Conservation (phyloP, 148 eudicot genomes). For the Silene latifolia region DNA sequence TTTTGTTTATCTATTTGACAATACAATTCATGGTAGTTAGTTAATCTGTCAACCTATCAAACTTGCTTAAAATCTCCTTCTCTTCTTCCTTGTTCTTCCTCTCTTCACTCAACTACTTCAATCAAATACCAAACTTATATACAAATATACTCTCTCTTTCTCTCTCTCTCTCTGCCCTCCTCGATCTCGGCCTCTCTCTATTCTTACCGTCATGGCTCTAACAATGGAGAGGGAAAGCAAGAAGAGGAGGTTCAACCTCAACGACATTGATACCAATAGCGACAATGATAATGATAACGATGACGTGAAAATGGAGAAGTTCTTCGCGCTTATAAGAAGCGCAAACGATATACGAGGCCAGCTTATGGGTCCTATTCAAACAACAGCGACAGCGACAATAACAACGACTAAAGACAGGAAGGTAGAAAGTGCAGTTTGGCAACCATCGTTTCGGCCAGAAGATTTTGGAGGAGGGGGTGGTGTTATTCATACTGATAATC, state of each 20-base stretch:
- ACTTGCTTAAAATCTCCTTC: neutral
- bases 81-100: neutral
- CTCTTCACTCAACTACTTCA: neutral
- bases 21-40: neutral
- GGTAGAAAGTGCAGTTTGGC: neutral
- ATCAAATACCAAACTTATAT: no score
- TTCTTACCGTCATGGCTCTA: conserved; percentile 4
- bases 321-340: conserved; percentile 25
- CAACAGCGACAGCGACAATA: neutral
- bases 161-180: neutral
- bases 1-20: neutral
- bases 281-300: conserved; percentile 7
- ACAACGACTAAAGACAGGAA: neutral
- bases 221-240: conserved; percentile 16
- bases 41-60: neutral
- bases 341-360: conserved; percentile 14
- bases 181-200: no score
- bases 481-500: neutral
- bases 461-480: conserved; percentile 15
- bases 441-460: conserved; percentile 14
- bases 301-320: conserved; percentile 24
- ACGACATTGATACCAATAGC: neutral
- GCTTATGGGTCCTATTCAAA: conserved; percentile 2
- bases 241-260: conserved; percentile 19
- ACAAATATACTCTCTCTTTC: neutral